A percentile compares a stretch with the other conserved stretches of the same genome.
These are phyloP conservation scores for Acanthamoeba triangularis DNA, from an alignment of 208 protist species.

Conservation along the genomic window DNA sequence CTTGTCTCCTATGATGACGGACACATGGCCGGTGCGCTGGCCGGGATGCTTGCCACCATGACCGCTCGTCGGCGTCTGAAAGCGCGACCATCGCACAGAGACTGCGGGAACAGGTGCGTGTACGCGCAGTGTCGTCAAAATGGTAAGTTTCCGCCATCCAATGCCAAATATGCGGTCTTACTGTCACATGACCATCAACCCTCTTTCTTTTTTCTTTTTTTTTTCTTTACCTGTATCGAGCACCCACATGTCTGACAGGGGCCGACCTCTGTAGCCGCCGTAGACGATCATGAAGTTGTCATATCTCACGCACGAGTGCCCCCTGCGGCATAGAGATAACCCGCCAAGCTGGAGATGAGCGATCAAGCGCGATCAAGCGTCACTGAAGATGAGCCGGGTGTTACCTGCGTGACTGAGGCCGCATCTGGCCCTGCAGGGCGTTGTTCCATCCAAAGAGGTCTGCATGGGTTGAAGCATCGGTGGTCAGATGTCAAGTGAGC, in stretches of 20 bases:
- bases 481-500: not conserved
- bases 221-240: slow-evolving; percentile 21
- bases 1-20: slow-evolving; percentile 47
- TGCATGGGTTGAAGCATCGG: not conserved
- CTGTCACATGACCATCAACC: not conserved
- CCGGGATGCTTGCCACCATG: slow-evolving; percentile 8
- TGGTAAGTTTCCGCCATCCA: not conserved
- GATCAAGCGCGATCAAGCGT: not conserved
- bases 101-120: not conserved
- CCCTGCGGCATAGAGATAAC: not conserved
- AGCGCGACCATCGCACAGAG: slow-evolving; percentile 67
- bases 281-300: slow-evolving; percentile 71
- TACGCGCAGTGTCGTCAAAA: not conserved
- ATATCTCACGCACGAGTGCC: slow-evolving; percentile 49
- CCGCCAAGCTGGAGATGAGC: too few species aligned
- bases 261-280: slow-evolving; percentile 35
- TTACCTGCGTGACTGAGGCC: slow-evolving; percentile 24
- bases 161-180: too few species aligned
- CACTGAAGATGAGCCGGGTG: not conserved
- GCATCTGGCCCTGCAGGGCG: slow-evolving; percentile 54
- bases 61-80: not conserved
- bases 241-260: slow-evolving; percentile 71
- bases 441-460: slow-evolving; percentile 69
- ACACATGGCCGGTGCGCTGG: not conserved
- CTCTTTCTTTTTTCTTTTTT: not conserved